Evolutionary conservation across 208 protist species (phyloP).

Genomic region (Crithidia thermophila): DNA sequence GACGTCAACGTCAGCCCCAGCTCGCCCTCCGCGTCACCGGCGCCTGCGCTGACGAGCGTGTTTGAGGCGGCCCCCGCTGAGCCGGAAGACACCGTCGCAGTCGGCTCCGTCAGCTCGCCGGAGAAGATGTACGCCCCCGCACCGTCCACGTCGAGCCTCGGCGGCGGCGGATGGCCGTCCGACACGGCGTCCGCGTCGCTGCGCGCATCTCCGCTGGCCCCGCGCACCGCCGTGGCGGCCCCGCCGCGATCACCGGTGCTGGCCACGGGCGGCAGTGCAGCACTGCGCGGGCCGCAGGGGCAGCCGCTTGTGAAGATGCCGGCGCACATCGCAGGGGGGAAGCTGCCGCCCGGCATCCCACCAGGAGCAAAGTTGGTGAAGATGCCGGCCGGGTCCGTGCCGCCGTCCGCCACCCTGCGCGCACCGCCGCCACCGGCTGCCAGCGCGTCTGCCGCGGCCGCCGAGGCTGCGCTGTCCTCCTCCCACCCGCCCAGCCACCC

Average conservation of each 20-base stretch:
- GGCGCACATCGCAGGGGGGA: slow-evolving; percentile 1
- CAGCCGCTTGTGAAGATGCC: slow-evolving; percentile 10
- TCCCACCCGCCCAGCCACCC: slow-evolving; percentile 17
- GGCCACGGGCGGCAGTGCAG: neutral
- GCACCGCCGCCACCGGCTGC: neutral
- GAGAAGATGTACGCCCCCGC: slow-evolving; percentile 24
- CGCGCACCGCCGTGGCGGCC: neutral
- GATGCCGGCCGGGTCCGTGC: neutral
- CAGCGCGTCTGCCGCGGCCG: neutral
- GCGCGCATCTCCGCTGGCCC: neutral
- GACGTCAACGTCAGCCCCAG: neutral
- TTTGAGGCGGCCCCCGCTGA: neutral
- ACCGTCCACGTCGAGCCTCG: slow-evolving; percentile 18
- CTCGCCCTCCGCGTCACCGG: neutral
- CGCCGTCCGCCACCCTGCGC: slow-evolving; percentile 1
- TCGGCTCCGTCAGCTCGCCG: slow-evolving; percentile 15
- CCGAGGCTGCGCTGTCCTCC: neutral
- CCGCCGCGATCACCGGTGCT: neutral
- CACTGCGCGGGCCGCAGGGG: neutral
- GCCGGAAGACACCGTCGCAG: neutral
- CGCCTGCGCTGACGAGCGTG: no score
- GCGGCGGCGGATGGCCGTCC: slow-evolving; percentile 9
- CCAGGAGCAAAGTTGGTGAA: slow-evolving; percentile 14
- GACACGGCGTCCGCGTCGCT: slow-evolving; percentile 12
- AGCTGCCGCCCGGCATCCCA: slow-evolving; percentile 9